Percentiles rank a stretch among this genome's conserved stretches.
phyloP scores from a whole-genome alignment of 2,329 filamentous ascomycete species.

The Ascochyta koolunga region DNA sequence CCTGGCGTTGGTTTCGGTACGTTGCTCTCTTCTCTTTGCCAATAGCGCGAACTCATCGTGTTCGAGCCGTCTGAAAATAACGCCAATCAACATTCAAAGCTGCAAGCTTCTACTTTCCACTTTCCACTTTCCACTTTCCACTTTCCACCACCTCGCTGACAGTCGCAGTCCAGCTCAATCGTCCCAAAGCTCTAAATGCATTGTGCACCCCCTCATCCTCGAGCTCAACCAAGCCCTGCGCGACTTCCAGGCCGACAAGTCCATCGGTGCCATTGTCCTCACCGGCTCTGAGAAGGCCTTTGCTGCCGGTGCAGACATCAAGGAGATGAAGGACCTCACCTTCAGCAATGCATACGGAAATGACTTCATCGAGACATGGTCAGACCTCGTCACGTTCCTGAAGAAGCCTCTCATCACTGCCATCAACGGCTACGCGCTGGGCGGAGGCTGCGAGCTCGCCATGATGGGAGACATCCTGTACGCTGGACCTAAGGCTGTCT shows the following conservation, averaged over 20 bases:
- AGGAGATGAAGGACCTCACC: slow-evolving; percentile 94
- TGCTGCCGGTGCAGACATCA: slow-evolving; percentile 89
- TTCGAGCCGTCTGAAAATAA: background rate
- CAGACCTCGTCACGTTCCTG: slow-evolving; percentile 77
- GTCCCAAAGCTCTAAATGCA: slow-evolving; percentile 94
- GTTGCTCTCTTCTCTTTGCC: background rate
- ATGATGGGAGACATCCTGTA: slow-evolving; percentile 98
- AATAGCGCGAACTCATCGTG: background rate
- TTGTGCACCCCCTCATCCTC: slow-evolving; percentile 87
- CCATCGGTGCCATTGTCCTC: slow-evolving; percentile 61
- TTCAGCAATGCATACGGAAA: slow-evolving; percentile 86
- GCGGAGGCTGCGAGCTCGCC: slow-evolving; percentile 93
- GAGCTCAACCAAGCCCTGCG: slow-evolving; percentile 67
- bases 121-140: too few species aligned
- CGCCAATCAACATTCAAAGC: background rate
- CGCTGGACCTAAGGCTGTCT: slow-evolving; percentile 82
- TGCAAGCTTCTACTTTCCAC: background rate
- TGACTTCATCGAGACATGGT: slow-evolving; percentile 97
- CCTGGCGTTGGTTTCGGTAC: slow-evolving; percentile 90
- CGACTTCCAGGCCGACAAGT: slow-evolving; percentile 40
- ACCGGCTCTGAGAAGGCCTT: slow-evolving; percentile 88
- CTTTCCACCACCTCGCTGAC: slow-evolving; percentile 17
- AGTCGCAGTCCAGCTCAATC: slow-evolving; percentile 80
- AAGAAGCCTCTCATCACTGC: slow-evolving; percentile 95
- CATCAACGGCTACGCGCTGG: slow-evolving; percentile 91